phyloP scores from a whole-genome alignment of 257 asterid species.

The Primulina huaijiensis region DNA sequence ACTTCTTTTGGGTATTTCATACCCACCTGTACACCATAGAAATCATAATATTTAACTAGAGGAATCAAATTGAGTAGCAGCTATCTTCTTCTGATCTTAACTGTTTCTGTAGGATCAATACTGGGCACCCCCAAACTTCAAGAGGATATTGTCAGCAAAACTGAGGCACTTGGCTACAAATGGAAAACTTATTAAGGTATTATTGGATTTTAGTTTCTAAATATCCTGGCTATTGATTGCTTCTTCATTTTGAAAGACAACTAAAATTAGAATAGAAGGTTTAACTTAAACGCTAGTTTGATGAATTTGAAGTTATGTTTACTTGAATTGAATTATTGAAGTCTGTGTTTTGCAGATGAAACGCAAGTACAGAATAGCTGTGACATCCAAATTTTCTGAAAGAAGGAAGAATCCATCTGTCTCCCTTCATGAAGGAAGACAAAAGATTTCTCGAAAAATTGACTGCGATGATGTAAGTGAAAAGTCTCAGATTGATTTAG shows the following conservation, averaged over 20 bases:
- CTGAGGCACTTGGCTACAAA: conserved; percentile 74
- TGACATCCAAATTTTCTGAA: conserved; percentile 45
- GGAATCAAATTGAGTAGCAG: background rate
- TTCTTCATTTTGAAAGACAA: background rate
- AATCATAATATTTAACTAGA: background rate
- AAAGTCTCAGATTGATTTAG: conserved; percentile 64
- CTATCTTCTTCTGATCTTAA: conserved; percentile 22
- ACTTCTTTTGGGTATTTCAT: background rate
- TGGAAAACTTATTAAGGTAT: conserved; percentile 81
- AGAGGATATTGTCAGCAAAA: conserved; percentile 80
- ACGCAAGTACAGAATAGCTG: conserved; percentile 70
- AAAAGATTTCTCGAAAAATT: conserved; percentile 41
- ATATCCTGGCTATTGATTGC: background rate
- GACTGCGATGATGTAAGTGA: conserved; percentile 44
- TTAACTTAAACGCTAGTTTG: conserved; percentile 13
- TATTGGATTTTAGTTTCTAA: conserved; percentile 19
- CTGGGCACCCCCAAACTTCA: conserved; percentile 94
- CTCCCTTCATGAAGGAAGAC: conserved; percentile 48
- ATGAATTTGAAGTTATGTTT: background rate
- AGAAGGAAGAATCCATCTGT: conserved; percentile 45
- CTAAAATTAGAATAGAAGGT: background rate
- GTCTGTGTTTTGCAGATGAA: conserved; percentile 43
- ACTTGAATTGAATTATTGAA: background rate
- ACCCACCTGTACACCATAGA: conserved; percentile 1
- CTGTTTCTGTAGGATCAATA: conserved; percentile 63